Base-by-base conservation (phyloP, 768 basidiomycete species). In the Calvatia gigantea region DNA sequence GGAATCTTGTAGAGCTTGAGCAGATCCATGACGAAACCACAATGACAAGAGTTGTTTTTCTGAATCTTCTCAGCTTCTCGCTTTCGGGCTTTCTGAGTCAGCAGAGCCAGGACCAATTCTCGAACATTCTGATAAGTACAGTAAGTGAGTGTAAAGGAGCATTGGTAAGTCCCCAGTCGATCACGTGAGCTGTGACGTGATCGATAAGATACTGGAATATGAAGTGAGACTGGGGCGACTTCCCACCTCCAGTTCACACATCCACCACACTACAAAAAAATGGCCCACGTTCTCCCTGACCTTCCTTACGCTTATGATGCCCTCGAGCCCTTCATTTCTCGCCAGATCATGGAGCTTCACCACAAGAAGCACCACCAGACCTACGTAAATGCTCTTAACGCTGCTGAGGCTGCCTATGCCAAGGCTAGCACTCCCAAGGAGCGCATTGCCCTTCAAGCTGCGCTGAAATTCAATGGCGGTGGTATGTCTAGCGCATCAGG, bases 381-480 rank as follows among this genome's bases (percentile, higher is more conserved):
- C 15, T 99, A 99, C 70, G 95, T 99, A 37, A 94, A 86, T 62
- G 94, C 93, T 9, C 79, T 98, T 56, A 99, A 99, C 71, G 82
- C 91, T 4, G 94, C 96, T 2, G 93, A 96, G 67, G 88, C 91
- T 62, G 72, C 84, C n/a, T 92, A 91, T 66, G 74, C 79, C 27
- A 84, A 84, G 59, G 69, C 85, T 3, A 66, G 76, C 15, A 83
- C 88, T 35, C 79, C 84, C 51, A 86, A 86, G 67, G 86, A 88
- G 63, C 75, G 80, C 60, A 96, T 99, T 69, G 81, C 81, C 2
- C 81, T 98, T 15, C 96, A 98, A 70, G 75, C 88, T 12, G 94
- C 96, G 7, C 76, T 99, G 67, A 98, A 94, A 75, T 99, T 98
- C 74, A 96, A 97, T 70, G 95, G 95, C n/a, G 95, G 95, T 65